These are phyloP conservation scores for Rhododendron henanense DNA, from an alignment of 148 eudicot genomes.

Conservation along the genomic window DNA sequence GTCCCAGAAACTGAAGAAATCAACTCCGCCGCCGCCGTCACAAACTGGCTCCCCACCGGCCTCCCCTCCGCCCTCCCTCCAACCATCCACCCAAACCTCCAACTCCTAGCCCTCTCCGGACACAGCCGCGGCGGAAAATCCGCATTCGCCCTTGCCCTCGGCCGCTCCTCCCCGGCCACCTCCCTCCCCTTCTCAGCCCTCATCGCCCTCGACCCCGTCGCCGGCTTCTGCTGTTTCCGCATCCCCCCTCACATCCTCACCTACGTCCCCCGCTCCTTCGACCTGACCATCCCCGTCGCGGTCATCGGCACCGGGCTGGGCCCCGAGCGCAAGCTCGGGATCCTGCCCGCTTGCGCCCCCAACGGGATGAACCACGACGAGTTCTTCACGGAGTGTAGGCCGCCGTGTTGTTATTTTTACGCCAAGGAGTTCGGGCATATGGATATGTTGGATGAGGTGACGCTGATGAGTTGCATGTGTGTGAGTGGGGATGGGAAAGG, in stretches of 20 bases:
- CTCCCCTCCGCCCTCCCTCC: constrained; percentile 25
- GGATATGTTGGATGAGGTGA: constrained; percentile 25
- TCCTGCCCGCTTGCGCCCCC: constrained; percentile 24
- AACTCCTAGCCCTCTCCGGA: constrained; percentile 33
- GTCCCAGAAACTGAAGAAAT: background rate
- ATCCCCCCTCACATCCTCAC: constrained; percentile 20
- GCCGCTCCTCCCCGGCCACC: background rate
- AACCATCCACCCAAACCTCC: constrained; percentile 25
- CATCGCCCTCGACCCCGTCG: constrained; percentile 48
- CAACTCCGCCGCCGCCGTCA: constrained; percentile 1
- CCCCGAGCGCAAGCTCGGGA: background rate
- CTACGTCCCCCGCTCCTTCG: constrained; percentile 25
- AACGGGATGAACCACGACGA: constrained; percentile 26
- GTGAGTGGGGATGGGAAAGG: constrained; percentile 19
- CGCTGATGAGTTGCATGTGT: constrained; percentile 7
- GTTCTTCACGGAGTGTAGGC: constrained; percentile 32
- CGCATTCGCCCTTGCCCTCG: constrained; percentile 44
- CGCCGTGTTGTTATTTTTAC: constrained; percentile 27
- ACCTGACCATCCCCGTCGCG: constrained; percentile 19
- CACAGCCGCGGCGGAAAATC: constrained; percentile 55
- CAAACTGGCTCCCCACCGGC: constrained; percentile 17
- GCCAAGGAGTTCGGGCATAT: constrained; percentile 36
- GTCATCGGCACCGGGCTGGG: constrained; percentile 35
- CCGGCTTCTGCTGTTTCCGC: constrained; percentile 6
- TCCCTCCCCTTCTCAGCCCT: constrained; percentile 24